Base-by-base conservation (phyloP, 2,329 filamentous ascomycete genomes). In the Helicocarpus griseus region DNA sequence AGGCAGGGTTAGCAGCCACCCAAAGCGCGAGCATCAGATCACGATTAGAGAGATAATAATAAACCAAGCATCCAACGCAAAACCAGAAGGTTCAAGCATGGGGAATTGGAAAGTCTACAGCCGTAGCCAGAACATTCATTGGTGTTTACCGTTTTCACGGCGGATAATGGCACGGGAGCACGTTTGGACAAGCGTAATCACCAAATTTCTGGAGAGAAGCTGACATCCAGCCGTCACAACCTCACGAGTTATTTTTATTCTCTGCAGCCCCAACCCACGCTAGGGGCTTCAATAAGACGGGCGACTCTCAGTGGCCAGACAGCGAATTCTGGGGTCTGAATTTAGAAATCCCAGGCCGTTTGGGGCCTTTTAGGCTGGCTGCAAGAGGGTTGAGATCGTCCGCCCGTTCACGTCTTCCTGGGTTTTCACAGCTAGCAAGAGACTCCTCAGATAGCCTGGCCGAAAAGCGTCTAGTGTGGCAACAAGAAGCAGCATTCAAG, bases 1-100 rank as follows among this genome's bases (percentile, higher is more conserved):
- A 21, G 45, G 29, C 45, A 47, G 45, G 43, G 19, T 47, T 24
- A 26, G 45, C 29, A 47, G 45, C 45, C 44, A 47, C 21, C 45
- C 45, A 38, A 24, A 36, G 14, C 22, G 40, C 5, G 40, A 13
- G 45, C 45, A 26, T 47, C 31, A 36, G 29, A 36, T 21, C 14
- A 47, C 29, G 45, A 33, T 35, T 47, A 47, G 44, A 36, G 35
- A 35, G 19, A 17, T 35, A 47, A 47, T n/a, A 47, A 35, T 26
- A 47, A 26, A 14, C 31, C 17, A 36, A 47, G 19, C 28, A 33
- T 22, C 21, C 5, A 14, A 14, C 21, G 19, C 11, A 14, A 47
- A 24, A 47, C 31, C 31, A 47, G 31, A 36, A 14, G 29, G 11
- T 36, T 47, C 31, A 36, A 35, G 22, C 17, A 24, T n/a, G 21